phyloP scores from a whole-genome alignment of 257 asterid genomes.

The Solanum pimpinellifolium region DNA sequence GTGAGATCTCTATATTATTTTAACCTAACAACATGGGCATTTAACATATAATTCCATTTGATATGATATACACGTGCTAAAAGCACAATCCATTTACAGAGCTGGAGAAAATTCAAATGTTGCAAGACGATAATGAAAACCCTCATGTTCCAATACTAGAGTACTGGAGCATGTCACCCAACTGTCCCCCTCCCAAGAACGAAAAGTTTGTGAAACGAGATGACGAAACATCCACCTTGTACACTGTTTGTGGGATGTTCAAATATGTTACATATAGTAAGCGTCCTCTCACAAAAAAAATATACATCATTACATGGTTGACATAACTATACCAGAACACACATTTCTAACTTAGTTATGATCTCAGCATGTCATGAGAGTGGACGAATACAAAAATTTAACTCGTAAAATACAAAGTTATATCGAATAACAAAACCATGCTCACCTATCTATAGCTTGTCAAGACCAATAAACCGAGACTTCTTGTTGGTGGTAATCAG shows the following conservation, averaged over 20 bases:
- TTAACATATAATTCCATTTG: background rate
- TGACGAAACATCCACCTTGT: background rate
- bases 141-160: background rate
- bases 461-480: background rate
- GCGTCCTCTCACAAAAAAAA: background rate
- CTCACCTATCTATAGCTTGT: conserved; percentile 54
- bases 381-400: background rate
- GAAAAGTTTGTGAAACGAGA: background rate
- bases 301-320: background rate
- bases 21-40: background rate
- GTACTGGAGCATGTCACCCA: background rate
- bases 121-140: too few relatives aligned
- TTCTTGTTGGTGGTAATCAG: background rate
- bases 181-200: background rate
- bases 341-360: background rate
- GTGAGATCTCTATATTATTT: background rate
- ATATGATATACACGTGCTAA: background rate
- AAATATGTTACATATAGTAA: background rate
- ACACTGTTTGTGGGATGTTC: background rate
- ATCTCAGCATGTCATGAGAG: background rate
- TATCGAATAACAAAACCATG: background rate
- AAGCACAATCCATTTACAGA: too few relatives aligned
- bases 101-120: too few relatives aligned
- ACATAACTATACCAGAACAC: background rate
- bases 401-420: background rate